These are phyloP conservation scores for Pseudotsuga menziesii DNA, from an alignment of 75 land plant genomes.

Conservation along the genomic window DNA sequence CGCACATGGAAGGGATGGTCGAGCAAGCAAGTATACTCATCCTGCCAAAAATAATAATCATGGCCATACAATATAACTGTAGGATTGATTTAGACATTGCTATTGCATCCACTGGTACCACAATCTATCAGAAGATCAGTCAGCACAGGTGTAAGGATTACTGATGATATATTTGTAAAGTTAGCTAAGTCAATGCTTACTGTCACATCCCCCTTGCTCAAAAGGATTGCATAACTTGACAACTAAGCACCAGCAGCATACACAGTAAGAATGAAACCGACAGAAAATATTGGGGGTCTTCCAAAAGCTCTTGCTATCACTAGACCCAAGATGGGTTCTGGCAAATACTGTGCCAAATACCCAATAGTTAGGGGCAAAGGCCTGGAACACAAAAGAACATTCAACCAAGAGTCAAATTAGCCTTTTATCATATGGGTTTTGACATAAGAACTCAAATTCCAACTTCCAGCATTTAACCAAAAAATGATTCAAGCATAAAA, in stretches of 20 bases:
- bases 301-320: constrained; percentile 60
- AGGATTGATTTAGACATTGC: constrained; percentile 95
- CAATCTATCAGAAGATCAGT: constrained; percentile 89
- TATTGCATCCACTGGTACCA: constrained; percentile 92
- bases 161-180: constrained; percentile 73
- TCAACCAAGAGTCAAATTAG: too few relatives aligned
- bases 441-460: too few relatives aligned
- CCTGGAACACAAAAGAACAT: constrained; percentile 8
- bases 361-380: constrained; percentile 31
- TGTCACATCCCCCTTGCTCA: constrained; percentile 92
- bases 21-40: too few relatives aligned
- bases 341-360: constrained; percentile 73
- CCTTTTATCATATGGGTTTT: too few relatives aligned
- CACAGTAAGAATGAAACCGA: constrained; percentile 81
- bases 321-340: constrained; percentile 80
- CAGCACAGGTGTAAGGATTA: constrained; percentile 72
- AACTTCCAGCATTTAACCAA: too few relatives aligned
- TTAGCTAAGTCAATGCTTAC: constrained; percentile 83
- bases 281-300: constrained; percentile 60
- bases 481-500: too few relatives aligned
- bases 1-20: too few relatives aligned
- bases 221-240: constrained; percentile 86
- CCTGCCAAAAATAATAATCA: too few relatives aligned
- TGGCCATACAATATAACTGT: constrained; percentile 41
- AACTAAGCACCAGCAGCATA: constrained; percentile 94